Evolutionary conservation across 257 asterid genomes (phyloP).

Genomic region (Capsicum pubescens): DNA sequence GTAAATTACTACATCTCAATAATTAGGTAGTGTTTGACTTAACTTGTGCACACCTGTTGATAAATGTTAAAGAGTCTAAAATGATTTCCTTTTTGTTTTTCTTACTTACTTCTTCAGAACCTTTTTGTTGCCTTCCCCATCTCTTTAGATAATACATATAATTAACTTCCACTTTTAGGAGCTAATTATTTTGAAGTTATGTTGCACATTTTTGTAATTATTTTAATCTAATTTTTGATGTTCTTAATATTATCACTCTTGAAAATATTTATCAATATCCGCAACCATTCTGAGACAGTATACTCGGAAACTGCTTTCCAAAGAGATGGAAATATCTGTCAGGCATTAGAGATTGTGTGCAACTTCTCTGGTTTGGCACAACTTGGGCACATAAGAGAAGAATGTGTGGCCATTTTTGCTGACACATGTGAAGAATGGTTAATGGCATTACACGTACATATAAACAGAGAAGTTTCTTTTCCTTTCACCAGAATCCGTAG

Average conservation of each 20-base stretch:
- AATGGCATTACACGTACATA: conserved; percentile 84
- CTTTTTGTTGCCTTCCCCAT: background rate
- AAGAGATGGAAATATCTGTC: conserved; percentile 65
- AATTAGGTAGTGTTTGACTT: background rate
- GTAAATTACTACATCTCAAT: too few relatives aligned
- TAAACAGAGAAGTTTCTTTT: background rate
- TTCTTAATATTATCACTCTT: background rate
- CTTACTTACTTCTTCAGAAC: background rate
- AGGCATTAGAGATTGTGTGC: conserved; percentile 80
- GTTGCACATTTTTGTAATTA: background rate
- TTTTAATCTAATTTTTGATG: background rate
- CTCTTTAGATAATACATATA: background rate
- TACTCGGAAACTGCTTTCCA: conserved; percentile 66
- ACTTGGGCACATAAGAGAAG: conserved; percentile 90
- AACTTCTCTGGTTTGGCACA: conserved; percentile 81
- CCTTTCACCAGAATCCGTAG: background rate
- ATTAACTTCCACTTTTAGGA: background rate
- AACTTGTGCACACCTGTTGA: background rate
- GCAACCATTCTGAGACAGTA: conserved; percentile 15
- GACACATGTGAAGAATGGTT: conserved; percentile 98
- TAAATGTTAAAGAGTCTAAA: background rate
- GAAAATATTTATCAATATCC: background rate
- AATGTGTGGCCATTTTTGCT: conserved; percentile 93
- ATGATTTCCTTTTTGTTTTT: background rate
- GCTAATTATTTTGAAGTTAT: background rate